Conservation (phyloP, 352 stramenopile genomes). For the Blastocystis sp. region DNA sequence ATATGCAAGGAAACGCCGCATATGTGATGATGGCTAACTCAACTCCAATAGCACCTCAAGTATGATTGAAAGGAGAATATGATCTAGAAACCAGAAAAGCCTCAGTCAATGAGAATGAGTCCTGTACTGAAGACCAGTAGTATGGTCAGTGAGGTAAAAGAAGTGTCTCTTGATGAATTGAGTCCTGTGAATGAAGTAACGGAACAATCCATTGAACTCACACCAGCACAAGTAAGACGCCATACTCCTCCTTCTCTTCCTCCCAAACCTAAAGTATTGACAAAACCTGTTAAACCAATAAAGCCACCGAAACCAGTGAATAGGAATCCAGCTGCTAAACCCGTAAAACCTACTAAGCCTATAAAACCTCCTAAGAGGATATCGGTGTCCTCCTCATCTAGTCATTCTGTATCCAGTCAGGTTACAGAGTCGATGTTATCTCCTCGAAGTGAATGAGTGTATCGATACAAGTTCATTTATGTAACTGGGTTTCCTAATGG, state of each 20-base stretch:
- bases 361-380: not conserved
- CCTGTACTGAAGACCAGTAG: too few relatives aligned
- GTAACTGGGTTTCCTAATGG: not conserved
- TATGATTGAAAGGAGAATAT: not conserved
- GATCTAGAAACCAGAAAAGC: conserved; percentile 9
- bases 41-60: not conserved
- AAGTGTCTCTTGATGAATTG: too few relatives aligned
- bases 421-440: too few relatives aligned
- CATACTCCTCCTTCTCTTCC: not conserved
- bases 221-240: not conserved
- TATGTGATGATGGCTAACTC: not conserved
- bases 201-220: not conserved
- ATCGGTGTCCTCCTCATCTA: not conserved
- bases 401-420: not conserved
- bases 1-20: not conserved
- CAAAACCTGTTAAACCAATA: not conserved
- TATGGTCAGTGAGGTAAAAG: too few relatives aligned
- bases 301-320: not conserved
- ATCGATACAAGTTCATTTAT: not conserved
- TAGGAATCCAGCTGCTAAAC: not conserved
- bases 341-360: conserved; percentile 28
- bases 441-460: not conserved
- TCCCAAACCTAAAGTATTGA: not conserved
- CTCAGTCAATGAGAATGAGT: not conserved
- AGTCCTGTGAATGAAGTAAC: not conserved